Evolutionary conservation across 1,284 basidiomycete species (phyloP).

Genomic region (Puccinia coronata): DNA sequence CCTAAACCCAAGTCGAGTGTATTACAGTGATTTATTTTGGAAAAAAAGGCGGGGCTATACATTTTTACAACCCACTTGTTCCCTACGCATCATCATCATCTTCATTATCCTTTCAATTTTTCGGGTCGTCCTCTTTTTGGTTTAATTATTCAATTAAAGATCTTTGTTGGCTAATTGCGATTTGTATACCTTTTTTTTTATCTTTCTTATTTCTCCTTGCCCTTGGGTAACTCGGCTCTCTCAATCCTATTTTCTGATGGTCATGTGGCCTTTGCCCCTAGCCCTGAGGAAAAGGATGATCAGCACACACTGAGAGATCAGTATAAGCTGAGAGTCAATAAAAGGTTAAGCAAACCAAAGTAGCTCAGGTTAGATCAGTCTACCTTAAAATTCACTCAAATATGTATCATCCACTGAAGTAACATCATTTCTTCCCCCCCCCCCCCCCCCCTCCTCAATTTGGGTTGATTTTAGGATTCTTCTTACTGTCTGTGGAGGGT

Average conservation of each 20-base stretch:
- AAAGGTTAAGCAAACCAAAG: neutral
- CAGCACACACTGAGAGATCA: constrained; percentile 6
- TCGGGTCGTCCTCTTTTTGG: neutral
- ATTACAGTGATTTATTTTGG: neutral
- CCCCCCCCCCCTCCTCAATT: neutral
- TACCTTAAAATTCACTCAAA: neutral
- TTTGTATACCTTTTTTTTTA: neutral
- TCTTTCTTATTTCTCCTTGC: neutral
- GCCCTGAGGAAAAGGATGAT: constrained; percentile 24
- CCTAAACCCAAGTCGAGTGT: neutral
- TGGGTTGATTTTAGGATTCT: neutral
- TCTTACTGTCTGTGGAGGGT: neutral
- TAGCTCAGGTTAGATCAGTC: neutral
- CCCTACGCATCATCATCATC: neutral
- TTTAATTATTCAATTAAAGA: neutral
- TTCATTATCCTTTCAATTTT: neutral
- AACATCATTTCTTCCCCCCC: constrained; percentile 2
- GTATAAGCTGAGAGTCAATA: neutral
- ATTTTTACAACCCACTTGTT: neutral
- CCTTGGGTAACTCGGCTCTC: neutral
- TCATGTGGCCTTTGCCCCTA: neutral
- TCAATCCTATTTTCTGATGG: neutral
- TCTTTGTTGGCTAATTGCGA: constrained; percentile 4
- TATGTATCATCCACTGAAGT: no score
- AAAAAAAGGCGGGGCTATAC: neutral